phyloP scores from a whole-genome alignment of 83 land plant genomes.

The Thuja plicata region DNA sequence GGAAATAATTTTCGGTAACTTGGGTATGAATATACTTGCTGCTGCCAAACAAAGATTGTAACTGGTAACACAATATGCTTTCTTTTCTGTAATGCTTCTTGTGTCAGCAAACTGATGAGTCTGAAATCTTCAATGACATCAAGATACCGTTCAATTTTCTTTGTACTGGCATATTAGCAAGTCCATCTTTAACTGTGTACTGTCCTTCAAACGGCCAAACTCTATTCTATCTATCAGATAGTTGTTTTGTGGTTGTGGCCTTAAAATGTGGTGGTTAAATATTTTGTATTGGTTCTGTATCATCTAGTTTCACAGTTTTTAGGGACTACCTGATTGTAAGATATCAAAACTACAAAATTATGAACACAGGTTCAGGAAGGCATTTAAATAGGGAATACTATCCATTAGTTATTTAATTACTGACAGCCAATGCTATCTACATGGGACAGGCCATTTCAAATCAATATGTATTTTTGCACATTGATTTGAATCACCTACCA shows the following conservation, averaged over 20 bases:
- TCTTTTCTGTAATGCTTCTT: not conserved
- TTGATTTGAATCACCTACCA: not conserved
- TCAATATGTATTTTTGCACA: not conserved
- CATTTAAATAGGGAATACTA: not conserved
- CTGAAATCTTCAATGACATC: not conserved
- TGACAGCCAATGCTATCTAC: not conserved
- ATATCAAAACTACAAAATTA: not conserved
- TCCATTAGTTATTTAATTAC: not conserved
- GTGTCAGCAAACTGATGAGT: not conserved
- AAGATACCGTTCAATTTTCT: not conserved
- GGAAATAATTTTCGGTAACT: not conserved
- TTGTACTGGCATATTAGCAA: not conserved
- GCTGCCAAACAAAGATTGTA: not conserved
- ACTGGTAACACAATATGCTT: not conserved
- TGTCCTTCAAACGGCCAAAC: not conserved
- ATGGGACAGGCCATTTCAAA: not conserved
- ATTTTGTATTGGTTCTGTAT: not conserved
- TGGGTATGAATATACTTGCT: slow-evolving; percentile 4
- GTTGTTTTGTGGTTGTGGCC: not conserved
- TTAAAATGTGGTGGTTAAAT: not conserved
- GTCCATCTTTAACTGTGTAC: not conserved
- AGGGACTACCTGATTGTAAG: not conserved
- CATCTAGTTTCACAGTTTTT: not conserved
- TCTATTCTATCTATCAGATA: not conserved
- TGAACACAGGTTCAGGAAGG: not conserved